phyloP scores from a whole-genome alignment of 371 early-diverging fungal genomes.

The Saksenaea oblongispora region DNA sequence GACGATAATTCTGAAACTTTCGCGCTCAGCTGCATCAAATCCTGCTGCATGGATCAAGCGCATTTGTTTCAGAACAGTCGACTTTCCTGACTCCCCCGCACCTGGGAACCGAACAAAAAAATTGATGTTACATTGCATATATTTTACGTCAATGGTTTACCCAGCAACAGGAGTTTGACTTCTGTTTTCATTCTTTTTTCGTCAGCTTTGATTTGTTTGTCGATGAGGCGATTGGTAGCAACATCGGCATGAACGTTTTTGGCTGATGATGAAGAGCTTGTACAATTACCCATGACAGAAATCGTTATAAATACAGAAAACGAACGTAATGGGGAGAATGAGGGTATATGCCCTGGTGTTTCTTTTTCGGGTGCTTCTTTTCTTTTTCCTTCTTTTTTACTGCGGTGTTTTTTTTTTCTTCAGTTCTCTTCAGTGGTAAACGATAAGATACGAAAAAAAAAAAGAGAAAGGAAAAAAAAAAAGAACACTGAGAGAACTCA shows the following conservation, averaged over 20 bases:
- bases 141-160: conserved; percentile 22
- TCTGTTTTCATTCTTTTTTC: conserved; percentile 67
- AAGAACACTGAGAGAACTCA: background rate
- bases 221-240: conserved; percentile 47
- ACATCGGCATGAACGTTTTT: background rate
- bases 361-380: background rate
- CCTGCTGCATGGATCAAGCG: conserved; percentile 89
- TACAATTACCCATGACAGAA: conserved; percentile 13
- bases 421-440: no score
- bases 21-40: conserved; percentile 79
- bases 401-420: no score
- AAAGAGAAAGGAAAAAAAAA: background rate
- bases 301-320: background rate
- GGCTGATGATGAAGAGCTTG: background rate
- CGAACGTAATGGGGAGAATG: background rate
- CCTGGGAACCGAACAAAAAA: conserved; percentile 47
- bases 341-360: background rate
- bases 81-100: conserved; percentile 95
- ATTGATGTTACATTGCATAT: background rate
- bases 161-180: conserved; percentile 83
- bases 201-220: conserved; percentile 72
- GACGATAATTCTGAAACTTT: conserved; percentile 81
- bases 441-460: no score
- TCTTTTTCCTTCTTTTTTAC: background rate
- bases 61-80: conserved; percentile 95